Evolutionary conservation across 1,284 basidiomycete genomes (phyloP), one percentile per base, ranked within the genome.

Genomic region (Peniophora sp.): DNA sequence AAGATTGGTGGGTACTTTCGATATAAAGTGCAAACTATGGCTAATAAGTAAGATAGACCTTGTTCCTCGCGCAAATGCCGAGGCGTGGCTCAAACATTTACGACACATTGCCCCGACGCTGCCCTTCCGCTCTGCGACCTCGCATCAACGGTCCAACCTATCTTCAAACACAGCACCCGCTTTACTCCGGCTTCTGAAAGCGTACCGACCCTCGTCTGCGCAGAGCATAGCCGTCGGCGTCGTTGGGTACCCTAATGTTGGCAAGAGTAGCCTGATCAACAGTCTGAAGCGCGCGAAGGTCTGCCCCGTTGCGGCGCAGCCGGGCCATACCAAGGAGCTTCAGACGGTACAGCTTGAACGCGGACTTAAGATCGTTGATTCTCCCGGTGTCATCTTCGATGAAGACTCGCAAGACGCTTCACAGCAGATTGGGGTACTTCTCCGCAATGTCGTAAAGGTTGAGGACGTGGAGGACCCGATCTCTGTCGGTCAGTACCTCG

Each of bases 171-270:
- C 89, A 0, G 89, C 92, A 0, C 89, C 91, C 0, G 80, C 85
- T 0, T 74, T 99, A 1, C 73, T 98, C 20, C 86, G 89, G 50
- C 77, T 99, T 2, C 77, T 98, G 50, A 99, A 99, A 64, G 91
- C 92, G 16, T 97, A 94, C 68, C 91, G 87, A 54, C 85, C 86
- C 2, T 82, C 77, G 20, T 76, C 84, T 1, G 72, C 79, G 39
- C 68, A 81, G 50, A 88, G 85, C 52, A 76, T 95, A 45, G 96
- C 93, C 0, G 85, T 98, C 50, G 96, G 96, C 16, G 88, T 98
- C 20, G 92, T 98, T 27, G 96, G 96, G 1, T 96, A 95, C 63
- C 96, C 96, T 2, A 99, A 99, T 68, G 96, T 98, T 50, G 96
- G 96, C 10, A 99, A 99, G 72, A 94, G 90, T 53, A 92, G 85